Evolutionary conservation across 2,329 filamentous ascomycete genomes (phyloP), one percentile per base, ranked within the genome.

Genomic region (Diaporthe australafricana): DNA sequence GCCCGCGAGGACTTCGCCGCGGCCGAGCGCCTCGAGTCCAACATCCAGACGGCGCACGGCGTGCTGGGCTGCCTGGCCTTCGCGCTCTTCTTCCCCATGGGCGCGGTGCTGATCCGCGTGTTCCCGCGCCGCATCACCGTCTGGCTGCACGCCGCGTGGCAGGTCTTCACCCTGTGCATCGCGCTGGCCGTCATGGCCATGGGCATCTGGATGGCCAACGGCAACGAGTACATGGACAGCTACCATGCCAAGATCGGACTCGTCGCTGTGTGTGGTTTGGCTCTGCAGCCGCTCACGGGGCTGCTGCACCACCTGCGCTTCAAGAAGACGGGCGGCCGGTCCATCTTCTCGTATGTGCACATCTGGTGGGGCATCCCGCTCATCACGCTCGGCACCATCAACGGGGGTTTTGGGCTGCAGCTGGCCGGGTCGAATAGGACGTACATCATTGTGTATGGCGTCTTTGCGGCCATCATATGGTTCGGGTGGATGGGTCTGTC

Each of bases 71-170:
- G 67, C 3, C 11, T 73, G n/a, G 73, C 71, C 7, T 77, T 76
- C 25, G 30, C 76, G 25, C 63, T 74, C 14, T 45, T 75, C 32
- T 76, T 77, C 48, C 76, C 76, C 14, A 45, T 75, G 5, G 76
- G 75, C 2, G 74, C 70, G 16, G 48, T 76, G 2, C 20, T 74
- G 2, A 74, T 76, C 25, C 70, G 74, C 42, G 30, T 68, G 12
- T 40, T 83, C 0, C 80, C 81, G 0, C 80, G 83, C 8, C 77
- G 79, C 14, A 72, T 81, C n/a, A 76, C 80, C 5, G 77, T 84
- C 72, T 77, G 80, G 76, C 65, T 80, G n/a, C 85, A 87, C 76
- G 85, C 78, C n/a, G 25, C 78, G 1, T 78, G 79, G 25, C 85
- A 87, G 76, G 17, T 80, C 17, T 9, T 84, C 2, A 82, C 81